Evolutionary conservation across 371 early-diverging fungal genomes (phyloP).

Genomic region (Mucor piriformis): DNA sequence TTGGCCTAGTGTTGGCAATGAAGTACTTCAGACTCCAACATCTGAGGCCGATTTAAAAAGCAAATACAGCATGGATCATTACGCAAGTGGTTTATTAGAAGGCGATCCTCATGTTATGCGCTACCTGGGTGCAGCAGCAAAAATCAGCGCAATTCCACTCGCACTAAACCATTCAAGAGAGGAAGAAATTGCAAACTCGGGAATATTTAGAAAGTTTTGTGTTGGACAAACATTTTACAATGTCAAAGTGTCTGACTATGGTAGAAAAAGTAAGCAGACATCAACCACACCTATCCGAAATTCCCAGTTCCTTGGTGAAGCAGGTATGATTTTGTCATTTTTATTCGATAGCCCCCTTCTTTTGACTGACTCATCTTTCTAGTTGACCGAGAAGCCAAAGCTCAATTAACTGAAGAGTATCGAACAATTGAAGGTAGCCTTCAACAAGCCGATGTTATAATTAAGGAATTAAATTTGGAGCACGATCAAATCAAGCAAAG

Average conservation of each 20-base stretch:
- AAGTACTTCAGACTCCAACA: conserved; percentile 44
- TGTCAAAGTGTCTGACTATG: conserved; percentile 57
- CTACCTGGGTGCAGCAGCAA: conserved; percentile 62
- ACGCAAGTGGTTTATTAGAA: conserved; percentile 73
- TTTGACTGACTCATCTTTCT: too few species aligned
- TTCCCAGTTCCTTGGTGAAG: conserved; percentile 47
- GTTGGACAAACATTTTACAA: conserved; percentile 53
- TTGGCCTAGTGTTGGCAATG: conserved; percentile 45
- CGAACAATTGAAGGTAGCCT: conserved; percentile 3
- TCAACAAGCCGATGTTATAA: conserved; percentile 38
- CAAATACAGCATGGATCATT: conserved; percentile 73
- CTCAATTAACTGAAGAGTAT: conserved; percentile 14
- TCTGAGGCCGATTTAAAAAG: conserved; percentile 34
- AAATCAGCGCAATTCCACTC: conserved; percentile 67
- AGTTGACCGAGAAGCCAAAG: conserved; percentile 36
- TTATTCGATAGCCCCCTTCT: too few species aligned
- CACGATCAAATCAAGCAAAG: conserved; percentile 26
- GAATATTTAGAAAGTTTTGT: conserved; percentile 48
- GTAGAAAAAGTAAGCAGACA: conserved; percentile 39
- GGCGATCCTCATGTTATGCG: conserved; percentile 71
- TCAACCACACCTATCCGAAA: conserved; percentile 33
- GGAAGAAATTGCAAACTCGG: conserved; percentile 34
- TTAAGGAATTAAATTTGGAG: conserved; percentile 33
- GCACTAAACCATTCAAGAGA: conserved; percentile 46
- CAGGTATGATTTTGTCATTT: conserved; percentile 35